Evolutionary conservation across 352 stramenopile genomes (phyloP).

Genomic region (Aphanomyces stellatus): DNA sequence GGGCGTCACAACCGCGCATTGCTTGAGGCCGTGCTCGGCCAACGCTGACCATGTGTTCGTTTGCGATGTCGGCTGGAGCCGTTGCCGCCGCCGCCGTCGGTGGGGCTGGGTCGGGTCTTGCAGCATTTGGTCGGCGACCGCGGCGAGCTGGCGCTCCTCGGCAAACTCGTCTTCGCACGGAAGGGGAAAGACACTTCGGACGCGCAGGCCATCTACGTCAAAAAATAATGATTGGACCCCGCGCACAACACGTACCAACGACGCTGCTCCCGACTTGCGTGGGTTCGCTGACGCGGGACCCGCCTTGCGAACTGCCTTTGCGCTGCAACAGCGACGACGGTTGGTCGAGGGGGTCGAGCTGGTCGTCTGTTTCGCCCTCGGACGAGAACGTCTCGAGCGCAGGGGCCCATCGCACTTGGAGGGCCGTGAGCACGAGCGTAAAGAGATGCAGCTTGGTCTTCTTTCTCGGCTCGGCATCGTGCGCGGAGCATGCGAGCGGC

Average conservation of each 20-base stretch:
- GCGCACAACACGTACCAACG: too few species aligned
- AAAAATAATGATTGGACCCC: too few species aligned
- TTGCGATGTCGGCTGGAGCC: not conserved
- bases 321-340: not conserved
- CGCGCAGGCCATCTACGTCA: not conserved
- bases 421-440: too few species aligned
- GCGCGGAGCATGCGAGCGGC: not conserved
- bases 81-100: too few species aligned
- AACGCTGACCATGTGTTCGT: not conserved
- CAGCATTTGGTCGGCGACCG: slow-evolving; percentile 53
- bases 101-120: not conserved
- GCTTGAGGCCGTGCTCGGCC: not conserved
- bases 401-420: too few species aligned
- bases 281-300: not conserved
- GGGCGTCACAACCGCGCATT: not conserved
- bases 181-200: slow-evolving; percentile 54
- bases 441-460: not conserved
- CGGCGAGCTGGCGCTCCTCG: slow-evolving; percentile 61
- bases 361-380: too few species aligned
- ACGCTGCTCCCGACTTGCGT: not conserved
- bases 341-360: too few species aligned
- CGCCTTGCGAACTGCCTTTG: not conserved
- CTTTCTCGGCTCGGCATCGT: not conserved
- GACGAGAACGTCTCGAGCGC: too few species aligned
- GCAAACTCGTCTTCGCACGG: slow-evolving; percentile 77